Conservation (phyloP, 495 filamentous ascomycete species). For the Tuber melanosporum region DNA sequence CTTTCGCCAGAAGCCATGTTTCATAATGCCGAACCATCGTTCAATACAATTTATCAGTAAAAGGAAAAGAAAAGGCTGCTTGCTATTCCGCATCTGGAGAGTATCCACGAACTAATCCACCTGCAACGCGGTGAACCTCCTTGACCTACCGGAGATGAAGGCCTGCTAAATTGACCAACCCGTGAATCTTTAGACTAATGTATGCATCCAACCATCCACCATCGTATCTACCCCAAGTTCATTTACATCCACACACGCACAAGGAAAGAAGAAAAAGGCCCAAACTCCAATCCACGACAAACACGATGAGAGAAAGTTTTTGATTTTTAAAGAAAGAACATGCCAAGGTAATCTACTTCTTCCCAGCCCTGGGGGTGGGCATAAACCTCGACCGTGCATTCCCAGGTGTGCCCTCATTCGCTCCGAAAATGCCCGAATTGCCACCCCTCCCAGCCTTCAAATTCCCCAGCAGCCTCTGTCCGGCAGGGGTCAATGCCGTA, state of each 20-base stretch:
- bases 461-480: conserved; percentile 64
- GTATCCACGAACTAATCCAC: neutral
- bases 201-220: neutral
- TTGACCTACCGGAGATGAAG: neutral
- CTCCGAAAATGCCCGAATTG: conserved; percentile 45
- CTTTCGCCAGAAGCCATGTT: neutral
- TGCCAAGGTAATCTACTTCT: conserved; percentile 16
- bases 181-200: neutral
- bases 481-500: conserved; percentile 68
- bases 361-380: conserved; percentile 48
- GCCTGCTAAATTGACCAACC: neutral
- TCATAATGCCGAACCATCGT: neutral
- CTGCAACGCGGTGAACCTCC: neutral
- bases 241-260: neutral
- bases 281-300: neutral
- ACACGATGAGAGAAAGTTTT: neutral
- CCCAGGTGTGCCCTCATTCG: conserved; percentile 42
- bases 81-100: neutral
- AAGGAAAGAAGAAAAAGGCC: neutral
- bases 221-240: neutral
- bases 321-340: neutral
- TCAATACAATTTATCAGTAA: neutral
- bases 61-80: neutral
- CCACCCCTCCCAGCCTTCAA: conserved; percentile 50
- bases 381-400: conserved; percentile 51